Conservation (phyloP, 2,329 filamentous ascomycete species). For the Aspergillus fijiensis region DNA sequence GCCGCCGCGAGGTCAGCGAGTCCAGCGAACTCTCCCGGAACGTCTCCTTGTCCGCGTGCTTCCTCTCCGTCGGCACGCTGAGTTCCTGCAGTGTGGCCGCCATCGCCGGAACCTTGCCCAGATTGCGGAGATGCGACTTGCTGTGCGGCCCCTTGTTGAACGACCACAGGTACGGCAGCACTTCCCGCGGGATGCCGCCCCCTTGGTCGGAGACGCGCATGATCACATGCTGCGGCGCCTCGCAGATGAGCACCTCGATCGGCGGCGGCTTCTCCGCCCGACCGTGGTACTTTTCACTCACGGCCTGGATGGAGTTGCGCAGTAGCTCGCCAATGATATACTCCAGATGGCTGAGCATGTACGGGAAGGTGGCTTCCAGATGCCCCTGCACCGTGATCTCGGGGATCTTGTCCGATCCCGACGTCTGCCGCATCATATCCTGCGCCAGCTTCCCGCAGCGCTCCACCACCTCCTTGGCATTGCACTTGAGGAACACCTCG, state of each 20-base stretch:
- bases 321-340: constrained; percentile 96
- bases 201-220: constrained; percentile 95
- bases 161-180: constrained; percentile 90
- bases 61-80: constrained; percentile 45
- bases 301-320: constrained; percentile 90
- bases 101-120: constrained; percentile 83
- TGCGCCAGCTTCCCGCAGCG: constrained; percentile 75
- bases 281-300: constrained; percentile 70
- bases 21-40: constrained; percentile 67
- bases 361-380: constrained; percentile 86
- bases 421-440: constrained; percentile 70
- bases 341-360: constrained; percentile 92
- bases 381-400: constrained; percentile 83
- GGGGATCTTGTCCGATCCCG: constrained; percentile 71
- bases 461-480: constrained; percentile 83
- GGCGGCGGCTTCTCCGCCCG: constrained; percentile 62
- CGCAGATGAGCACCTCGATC: constrained; percentile 91
- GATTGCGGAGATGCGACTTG: constrained; percentile 74
- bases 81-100: constrained; percentile 92
- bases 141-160: constrained; percentile 90
- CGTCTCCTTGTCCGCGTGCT: constrained; percentile 32
- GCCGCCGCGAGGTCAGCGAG: constrained; percentile 76
- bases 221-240: constrained; percentile 91
- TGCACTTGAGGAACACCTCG: constrained; percentile 91
- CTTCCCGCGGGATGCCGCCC: constrained; percentile 81